Evolutionary conservation across 2,329 filamentous ascomycete species (phyloP).

Genomic region (Chaetomium sp.): DNA sequence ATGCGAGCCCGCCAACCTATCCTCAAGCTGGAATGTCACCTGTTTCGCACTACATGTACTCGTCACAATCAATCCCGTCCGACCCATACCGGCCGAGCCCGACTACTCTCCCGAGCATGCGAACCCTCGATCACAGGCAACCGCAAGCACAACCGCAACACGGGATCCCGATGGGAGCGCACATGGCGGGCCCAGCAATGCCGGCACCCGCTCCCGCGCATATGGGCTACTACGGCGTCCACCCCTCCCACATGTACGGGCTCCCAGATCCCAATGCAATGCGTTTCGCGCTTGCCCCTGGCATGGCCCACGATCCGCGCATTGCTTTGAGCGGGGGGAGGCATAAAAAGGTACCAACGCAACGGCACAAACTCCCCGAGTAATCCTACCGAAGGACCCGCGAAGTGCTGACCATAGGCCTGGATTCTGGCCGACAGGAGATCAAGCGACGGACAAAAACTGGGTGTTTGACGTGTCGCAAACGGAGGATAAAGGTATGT

Average conservation of each 20-base stretch:
- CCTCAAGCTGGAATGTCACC: slow-evolving; percentile 31
- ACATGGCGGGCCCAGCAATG: slow-evolving; percentile 41
- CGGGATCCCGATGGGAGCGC: slow-evolving; percentile 44
- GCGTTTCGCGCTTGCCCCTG: slow-evolving; percentile 51
- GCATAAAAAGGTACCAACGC: slow-evolving; percentile 58
- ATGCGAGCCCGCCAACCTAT: slow-evolving; percentile 33
- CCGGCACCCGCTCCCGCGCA: slow-evolving; percentile 44
- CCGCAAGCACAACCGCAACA: slow-evolving; percentile 35
- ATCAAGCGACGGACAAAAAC: slow-evolving; percentile 66
- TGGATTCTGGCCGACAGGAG: slow-evolving; percentile 48
- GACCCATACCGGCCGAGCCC: slow-evolving; percentile 45
- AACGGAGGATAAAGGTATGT: slow-evolving; percentile 64
- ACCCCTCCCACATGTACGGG: slow-evolving; percentile 48
- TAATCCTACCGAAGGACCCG: slow-evolving; percentile 13
- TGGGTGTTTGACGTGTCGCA: slow-evolving; percentile 64
- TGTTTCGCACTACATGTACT: slow-evolving; percentile 30
- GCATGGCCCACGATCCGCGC: slow-evolving; percentile 47
- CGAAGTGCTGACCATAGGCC: slow-evolving; percentile 16
- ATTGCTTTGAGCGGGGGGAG: slow-evolving; percentile 51
- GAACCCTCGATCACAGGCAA: slow-evolving; percentile 46
- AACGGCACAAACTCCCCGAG: slow-evolving; percentile 14
- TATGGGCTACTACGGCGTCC: slow-evolving; percentile 49
- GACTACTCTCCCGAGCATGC: slow-evolving; percentile 48
- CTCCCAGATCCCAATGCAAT: slow-evolving; percentile 47
- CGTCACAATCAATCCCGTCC: slow-evolving; percentile 31